Evolutionary conservation across 2,329 filamentous ascomycete genomes (phyloP).

Genomic region (Blumeriella jaapii): DNA sequence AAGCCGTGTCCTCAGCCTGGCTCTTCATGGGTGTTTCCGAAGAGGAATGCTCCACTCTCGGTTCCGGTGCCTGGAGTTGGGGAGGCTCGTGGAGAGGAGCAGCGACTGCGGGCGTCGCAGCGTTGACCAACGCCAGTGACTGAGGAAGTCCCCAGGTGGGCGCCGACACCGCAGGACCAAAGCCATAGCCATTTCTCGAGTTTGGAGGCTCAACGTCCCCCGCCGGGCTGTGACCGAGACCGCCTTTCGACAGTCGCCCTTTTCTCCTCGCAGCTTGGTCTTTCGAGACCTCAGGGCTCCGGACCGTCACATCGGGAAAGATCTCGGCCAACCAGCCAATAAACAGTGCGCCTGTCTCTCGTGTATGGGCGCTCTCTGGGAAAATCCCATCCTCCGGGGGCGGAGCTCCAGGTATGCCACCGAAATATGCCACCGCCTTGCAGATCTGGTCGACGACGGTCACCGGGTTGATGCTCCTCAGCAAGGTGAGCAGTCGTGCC

Average conservation of each 20-base stretch:
- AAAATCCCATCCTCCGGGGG: constrained; percentile 40
- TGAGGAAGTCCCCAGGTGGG: constrained; percentile 24
- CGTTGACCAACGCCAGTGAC: constrained; percentile 22
- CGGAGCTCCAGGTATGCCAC: constrained; percentile 44
- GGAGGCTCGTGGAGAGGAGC: constrained; percentile 4
- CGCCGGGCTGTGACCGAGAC: constrained; percentile 8
- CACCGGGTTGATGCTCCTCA: constrained; percentile 43
- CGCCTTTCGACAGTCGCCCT: constrained; percentile 16
- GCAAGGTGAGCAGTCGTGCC: constrained; percentile 43
- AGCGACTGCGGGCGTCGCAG: constrained; percentile 11
- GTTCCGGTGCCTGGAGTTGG: constrained; percentile 4
- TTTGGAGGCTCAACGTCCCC: constrained; percentile 19
- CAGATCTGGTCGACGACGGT: constrained; percentile 51
- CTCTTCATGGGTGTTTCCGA: constrained; percentile 17
- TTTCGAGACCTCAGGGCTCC: constrained; percentile 15
- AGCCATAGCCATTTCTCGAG: constrained; percentile 25
- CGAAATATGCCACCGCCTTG: constrained; percentile 52
- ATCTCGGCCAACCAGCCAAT: constrained; percentile 53
- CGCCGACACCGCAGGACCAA: constrained; percentile 22
- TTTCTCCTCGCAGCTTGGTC: constrained; percentile 20
- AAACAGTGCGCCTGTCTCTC: constrained; percentile 46
- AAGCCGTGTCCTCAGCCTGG: constrained; percentile 9
- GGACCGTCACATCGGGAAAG: constrained; percentile 35
- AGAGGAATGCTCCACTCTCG: constrained; percentile 10
- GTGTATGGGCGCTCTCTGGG: constrained; percentile 42